Percentiles rank a stretch among this genome's conserved stretches.
Evolutionary conservation across 495 filamentous ascomycete species (phyloP).

Genomic region (Chlorociboria aeruginascens): DNA sequence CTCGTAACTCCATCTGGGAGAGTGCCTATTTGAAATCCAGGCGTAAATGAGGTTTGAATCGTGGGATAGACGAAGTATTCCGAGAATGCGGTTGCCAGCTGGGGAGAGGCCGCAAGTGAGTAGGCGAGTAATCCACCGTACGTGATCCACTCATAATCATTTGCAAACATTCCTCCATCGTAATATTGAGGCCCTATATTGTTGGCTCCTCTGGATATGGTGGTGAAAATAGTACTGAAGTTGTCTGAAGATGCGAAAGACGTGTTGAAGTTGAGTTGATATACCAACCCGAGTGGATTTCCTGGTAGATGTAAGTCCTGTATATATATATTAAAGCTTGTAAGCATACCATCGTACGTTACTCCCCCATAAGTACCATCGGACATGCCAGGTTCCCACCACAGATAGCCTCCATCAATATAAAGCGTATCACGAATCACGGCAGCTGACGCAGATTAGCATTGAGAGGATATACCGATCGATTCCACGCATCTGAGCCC

Average conservation of each 20-base stretch:
- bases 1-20: conserved; percentile 39
- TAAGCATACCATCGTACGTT: conserved; percentile 25
- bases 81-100: conserved; percentile 26
- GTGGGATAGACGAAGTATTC: conserved; percentile 40
- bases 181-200: conserved; percentile 46
- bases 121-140: conserved; percentile 33
- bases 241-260: conserved; percentile 41
- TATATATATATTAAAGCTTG: not conserved
- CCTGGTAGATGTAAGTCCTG: conserved; percentile 18
- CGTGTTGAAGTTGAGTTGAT: conserved; percentile 43
- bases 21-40: conserved; percentile 25
- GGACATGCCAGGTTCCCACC: conserved; percentile 31
- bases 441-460: conserved; percentile 26
- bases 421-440: conserved; percentile 55
- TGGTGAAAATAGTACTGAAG: conserved; percentile 33
- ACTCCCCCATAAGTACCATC: conserved; percentile 21
- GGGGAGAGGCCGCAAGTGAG: conserved; percentile 18
- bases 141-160: conserved; percentile 45
- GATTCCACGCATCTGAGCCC: not conserved
- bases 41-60: conserved; percentile 25
- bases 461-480: not conserved
- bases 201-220: conserved; percentile 33
- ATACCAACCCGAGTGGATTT: conserved; percentile 36
- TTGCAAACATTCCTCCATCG: conserved; percentile 56
- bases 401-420: conserved; percentile 51